Evolutionary conservation across 2,329 filamentous ascomycete genomes (phyloP).

Genomic region (Xylaria hypoxylon): DNA sequence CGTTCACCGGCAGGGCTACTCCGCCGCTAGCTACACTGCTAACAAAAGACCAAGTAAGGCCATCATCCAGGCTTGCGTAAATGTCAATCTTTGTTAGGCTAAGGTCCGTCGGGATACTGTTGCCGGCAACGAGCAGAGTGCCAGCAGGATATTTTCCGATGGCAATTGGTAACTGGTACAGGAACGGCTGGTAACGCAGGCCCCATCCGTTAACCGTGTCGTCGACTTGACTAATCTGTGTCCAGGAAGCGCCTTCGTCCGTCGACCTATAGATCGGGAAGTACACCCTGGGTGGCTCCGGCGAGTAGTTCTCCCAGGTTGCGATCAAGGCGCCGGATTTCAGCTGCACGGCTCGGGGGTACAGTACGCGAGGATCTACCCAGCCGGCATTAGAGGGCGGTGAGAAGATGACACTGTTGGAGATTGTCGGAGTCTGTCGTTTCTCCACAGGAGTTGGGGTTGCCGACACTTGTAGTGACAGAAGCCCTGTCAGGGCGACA

Average conservation of each 20-base stretch:
- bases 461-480: conserved; percentile 19
- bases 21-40: conserved; percentile 72
- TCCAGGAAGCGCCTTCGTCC: conserved; percentile 70
- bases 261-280: conserved; percentile 65
- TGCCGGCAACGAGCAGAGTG: conserved; percentile 71
- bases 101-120: conserved; percentile 68
- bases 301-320: conserved; percentile 67
- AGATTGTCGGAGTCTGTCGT: conserved; percentile 33
- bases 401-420: conserved; percentile 54
- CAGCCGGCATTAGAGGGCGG: conserved; percentile 54
- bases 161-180: conserved; percentile 69
- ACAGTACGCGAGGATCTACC: conserved; percentile 58
- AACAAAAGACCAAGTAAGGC: conserved; percentile 73
- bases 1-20: conserved; percentile 67
- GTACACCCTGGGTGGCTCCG: conserved; percentile 64
- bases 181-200: conserved; percentile 73
- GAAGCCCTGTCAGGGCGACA: conserved; percentile 13
- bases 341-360: conserved; percentile 57
- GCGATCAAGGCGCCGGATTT: conserved; percentile 59
- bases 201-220: conserved; percentile 74
- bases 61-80: conserved; percentile 71
- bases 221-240: conserved; percentile 69
- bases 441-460: conserved; percentile 26
- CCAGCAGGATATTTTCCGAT: conserved; percentile 70
- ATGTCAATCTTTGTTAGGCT: conserved; percentile 74